A percentile compares a stretch with the other conserved stretches of the same genome.
Conservation (phyloP, 108 stramenopile species). For the Discostella pseudostelligera region DNA sequence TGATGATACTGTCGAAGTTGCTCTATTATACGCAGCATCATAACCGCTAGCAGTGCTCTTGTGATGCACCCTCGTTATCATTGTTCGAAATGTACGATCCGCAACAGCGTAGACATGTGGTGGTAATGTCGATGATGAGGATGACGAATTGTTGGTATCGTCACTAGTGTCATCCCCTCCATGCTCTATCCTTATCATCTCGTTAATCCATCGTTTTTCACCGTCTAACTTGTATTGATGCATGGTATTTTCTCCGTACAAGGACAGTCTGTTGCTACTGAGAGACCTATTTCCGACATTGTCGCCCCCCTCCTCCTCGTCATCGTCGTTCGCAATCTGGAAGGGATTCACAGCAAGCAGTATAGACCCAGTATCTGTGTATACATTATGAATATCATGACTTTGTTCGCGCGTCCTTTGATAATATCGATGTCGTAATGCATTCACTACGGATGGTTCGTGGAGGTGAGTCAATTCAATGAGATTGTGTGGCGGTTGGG, state of each 20-base stretch:
- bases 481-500: slow-evolving; percentile 47
- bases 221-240: not conserved
- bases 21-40: too few species aligned
- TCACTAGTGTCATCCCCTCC: not conserved
- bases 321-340: slow-evolving; percentile 62
- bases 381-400: slow-evolving; percentile 76
- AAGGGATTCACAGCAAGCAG: slow-evolving; percentile 95
- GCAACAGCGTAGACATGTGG: slow-evolving; percentile 97
- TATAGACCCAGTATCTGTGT: slow-evolving; percentile 92
- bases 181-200: not conserved
- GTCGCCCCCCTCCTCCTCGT: slow-evolving; percentile 62
- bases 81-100: slow-evolving; percentile 82
- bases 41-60: too few species aligned
- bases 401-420: slow-evolving; percentile 9
- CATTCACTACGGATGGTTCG: slow-evolving; percentile 87
- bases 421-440: slow-evolving; percentile 50
- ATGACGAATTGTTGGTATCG: not conserved
- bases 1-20: too few species aligned
- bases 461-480: slow-evolving; percentile 77
- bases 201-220: not conserved
- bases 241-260: slow-evolving; percentile 7
- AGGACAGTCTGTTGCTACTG: slow-evolving; percentile 34
- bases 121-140: slow-evolving; percentile 40
- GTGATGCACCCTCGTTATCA: slow-evolving; percentile 65
- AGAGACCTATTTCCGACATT: slow-evolving; percentile 67